Evolutionary conservation across 306 rosid species (phyloP), one percentile per base, ranked within the genome.

Genomic region (Fragaria nilgerrensis): DNA sequence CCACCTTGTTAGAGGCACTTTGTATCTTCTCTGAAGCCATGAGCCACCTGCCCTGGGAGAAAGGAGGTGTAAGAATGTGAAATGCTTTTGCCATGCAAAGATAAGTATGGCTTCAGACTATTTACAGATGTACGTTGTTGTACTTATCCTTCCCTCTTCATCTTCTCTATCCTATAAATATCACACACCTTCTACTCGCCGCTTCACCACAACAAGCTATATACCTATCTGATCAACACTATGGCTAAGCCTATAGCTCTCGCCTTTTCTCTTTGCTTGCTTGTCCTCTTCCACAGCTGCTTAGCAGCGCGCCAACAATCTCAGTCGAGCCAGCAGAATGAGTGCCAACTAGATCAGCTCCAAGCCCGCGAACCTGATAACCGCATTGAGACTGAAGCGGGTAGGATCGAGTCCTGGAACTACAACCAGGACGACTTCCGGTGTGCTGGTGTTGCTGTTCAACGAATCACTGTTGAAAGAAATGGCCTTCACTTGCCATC

Each of bases 401-500:
- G 88, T 3, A 2, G 47, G 20, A 85, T 80, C 11, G 88, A 88
- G 82, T 29, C 82, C 0, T 88, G 89, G 91, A 77, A 88, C 76
- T 76, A 80, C 56, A 79, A 80, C 82, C 53, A 72, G 53, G 81
- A 85, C 16, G 78, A 77, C 79, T 81, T 88, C 61, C 78, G 52
- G 29, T 85, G 88, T 43, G 83, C 86, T 0, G 86, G 88, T 11
- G 88, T 81, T 0, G 89, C 91, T 8, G 47, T 77, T 6, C 22
- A 19, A 15, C 64, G 89, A 55, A 19, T 44, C 5, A 81, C 84
- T 41, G 68, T 88, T 36, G 84, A 88, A 17, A 83, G 43, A 9
- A 78, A 79, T 29, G 88, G 91, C 62, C 89, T 88, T 49, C 85
- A 77, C 75, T 78, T 88, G 73, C 91, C 91, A 23, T 77, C 85